phyloP scores from a whole-genome alignment of 306 rosid species.

The Inga laurina region DNA sequence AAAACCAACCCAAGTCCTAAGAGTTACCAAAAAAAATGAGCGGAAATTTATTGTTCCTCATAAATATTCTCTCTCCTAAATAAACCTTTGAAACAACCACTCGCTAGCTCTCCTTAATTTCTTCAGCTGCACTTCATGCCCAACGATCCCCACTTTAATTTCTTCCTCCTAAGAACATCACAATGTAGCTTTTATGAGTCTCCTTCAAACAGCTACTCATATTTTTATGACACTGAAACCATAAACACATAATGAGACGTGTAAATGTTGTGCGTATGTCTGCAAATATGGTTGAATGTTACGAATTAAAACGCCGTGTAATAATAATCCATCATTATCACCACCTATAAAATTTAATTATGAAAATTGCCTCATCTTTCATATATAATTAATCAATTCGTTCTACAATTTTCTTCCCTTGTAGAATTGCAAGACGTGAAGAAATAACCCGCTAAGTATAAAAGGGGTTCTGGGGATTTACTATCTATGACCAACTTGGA shows the following conservation, averaged over 20 bases:
- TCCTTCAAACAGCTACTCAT: slow-evolving; percentile 4
- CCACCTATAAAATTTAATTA: background rate
- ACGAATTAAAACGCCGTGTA: slow-evolving; percentile 1
- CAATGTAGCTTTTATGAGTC: slow-evolving; percentile 21
- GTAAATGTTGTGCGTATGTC: background rate
- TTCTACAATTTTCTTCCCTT: background rate
- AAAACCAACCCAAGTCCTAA: slow-evolving; percentile 51
- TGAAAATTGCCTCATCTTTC: background rate
- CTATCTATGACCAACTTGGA: slow-evolving; percentile 5
- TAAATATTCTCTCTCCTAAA: slow-evolving; percentile 30
- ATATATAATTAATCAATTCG: background rate
- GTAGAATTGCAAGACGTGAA: background rate
- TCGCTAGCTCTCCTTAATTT: slow-evolving; percentile 16
- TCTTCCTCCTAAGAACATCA: slow-evolving; percentile 6
- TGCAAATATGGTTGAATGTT: background rate
- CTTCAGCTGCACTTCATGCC: slow-evolving; percentile 37
- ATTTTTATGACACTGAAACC: background rate
- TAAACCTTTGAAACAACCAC: slow-evolving; percentile 39
- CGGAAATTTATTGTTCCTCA: slow-evolving; percentile 35
- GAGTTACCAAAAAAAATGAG: slow-evolving; percentile 36
- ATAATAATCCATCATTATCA: background rate
- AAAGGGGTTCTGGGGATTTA: background rate
- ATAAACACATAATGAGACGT: background rate
- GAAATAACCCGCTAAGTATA: background rate
- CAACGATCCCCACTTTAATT: background rate